Evolutionary conservation across 1,139 yeast genomes (phyloP).

Genomic region (Candida glucosophila): DNA sequence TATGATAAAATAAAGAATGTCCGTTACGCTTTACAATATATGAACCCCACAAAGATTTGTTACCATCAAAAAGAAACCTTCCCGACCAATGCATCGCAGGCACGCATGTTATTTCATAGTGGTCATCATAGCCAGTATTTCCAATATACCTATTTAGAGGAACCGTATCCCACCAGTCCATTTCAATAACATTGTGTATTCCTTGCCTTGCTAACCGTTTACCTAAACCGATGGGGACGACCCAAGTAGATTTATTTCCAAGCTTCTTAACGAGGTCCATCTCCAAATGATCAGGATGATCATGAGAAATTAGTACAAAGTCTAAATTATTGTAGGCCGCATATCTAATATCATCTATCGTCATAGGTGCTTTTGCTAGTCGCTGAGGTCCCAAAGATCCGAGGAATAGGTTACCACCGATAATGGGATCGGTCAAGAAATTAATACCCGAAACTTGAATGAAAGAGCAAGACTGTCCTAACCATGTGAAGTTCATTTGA

Average conservation of each 20-base stretch:
- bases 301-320: slow-evolving; percentile 77
- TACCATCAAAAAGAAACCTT: slow-evolving; percentile 65
- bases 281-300: slow-evolving; percentile 93
- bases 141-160: slow-evolving; percentile 28
- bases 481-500: slow-evolving; percentile 72
- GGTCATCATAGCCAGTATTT: slow-evolving; percentile 26
- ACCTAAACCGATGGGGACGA: slow-evolving; percentile 76
- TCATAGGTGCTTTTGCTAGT: slow-evolving; percentile 64
- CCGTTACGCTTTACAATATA: slow-evolving; percentile 60
- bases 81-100: slow-evolving; percentile 99
- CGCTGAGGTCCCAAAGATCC: slow-evolving; percentile 73
- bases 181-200: slow-evolving; percentile 51
- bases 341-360: slow-evolving; percentile 49
- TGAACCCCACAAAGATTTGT: slow-evolving; percentile 82
- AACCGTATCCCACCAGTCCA: slow-evolving; percentile 88
- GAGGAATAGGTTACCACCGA: slow-evolving; percentile 59
- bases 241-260: slow-evolving; percentile 63
- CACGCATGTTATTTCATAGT: slow-evolving; percentile 75
- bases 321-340: slow-evolving; percentile 45
- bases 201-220: slow-evolving; percentile 50
- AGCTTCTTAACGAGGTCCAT: slow-evolving; percentile 47
- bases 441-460: slow-evolving; percentile 66
- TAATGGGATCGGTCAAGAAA: slow-evolving; percentile 77
- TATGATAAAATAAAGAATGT: slow-evolving; percentile 72
- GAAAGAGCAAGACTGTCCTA: slow-evolving; percentile 84